phyloP scores from a whole-genome alignment of 176 grass and related monocot genomes.

The Juncus effusus region DNA sequence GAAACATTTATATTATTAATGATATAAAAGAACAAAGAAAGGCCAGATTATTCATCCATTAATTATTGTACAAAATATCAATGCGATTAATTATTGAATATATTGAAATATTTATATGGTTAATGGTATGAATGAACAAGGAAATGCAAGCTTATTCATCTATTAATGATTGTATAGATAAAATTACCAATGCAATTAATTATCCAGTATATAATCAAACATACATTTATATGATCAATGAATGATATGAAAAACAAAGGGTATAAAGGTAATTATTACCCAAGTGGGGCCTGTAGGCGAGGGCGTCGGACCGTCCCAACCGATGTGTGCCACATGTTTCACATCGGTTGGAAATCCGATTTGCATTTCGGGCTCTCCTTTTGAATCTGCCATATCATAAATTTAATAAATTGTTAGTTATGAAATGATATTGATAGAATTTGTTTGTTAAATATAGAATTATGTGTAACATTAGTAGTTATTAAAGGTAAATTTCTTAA shows the following conservation, averaged over 20 bases:
- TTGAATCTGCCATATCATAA: slow-evolving; percentile 32
- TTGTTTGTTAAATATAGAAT: background rate
- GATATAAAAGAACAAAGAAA: no score
- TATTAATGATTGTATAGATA: background rate
- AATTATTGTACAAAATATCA: no score
- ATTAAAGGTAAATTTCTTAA: no score
- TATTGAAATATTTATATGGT: background rate
- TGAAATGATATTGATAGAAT: background rate
- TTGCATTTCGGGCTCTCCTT: slow-evolving; percentile 77
- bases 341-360: slow-evolving; percentile 87
- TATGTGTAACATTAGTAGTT: background rate
- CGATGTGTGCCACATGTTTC: slow-evolving; percentile 95
- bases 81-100: background rate
- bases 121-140: background rate
- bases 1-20: no score
- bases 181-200: background rate
- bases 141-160: slow-evolving; percentile 7
- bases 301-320: slow-evolving; percentile 61
- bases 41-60: slow-evolving; percentile 10
- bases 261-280: slow-evolving; percentile 34
- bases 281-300: slow-evolving; percentile 49
- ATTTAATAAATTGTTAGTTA: background rate
- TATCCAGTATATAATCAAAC: no score
- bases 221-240: no score
- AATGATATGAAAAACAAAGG: background rate